phyloP scores from a whole-genome alignment of 345 rosid species.

The Syzygium grande region DNA sequence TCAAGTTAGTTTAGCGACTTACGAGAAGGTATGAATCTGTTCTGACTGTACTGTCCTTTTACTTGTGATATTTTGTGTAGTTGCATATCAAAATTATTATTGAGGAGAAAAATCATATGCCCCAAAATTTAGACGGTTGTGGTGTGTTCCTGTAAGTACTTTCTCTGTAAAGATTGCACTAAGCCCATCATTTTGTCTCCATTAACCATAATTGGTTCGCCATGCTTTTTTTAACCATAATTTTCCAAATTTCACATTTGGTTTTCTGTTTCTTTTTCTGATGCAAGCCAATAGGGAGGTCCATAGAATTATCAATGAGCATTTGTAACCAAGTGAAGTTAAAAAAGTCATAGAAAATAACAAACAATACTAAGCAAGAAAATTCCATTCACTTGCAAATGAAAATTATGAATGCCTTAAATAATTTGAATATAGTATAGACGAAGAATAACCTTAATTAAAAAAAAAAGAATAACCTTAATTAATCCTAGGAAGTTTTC shows the following conservation, averaged over 20 bases:
- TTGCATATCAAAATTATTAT: background rate
- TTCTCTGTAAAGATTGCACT: background rate
- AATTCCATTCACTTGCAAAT: background rate
- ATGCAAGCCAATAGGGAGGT: background rate
- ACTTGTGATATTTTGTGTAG: background rate
- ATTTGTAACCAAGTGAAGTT: background rate
- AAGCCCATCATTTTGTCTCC: background rate
- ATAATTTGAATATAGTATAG: background rate
- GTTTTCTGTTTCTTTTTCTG: background rate
- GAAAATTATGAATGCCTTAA: background rate
- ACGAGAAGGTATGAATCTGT: constrained; percentile 39
- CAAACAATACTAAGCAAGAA: background rate
- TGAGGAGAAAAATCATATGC: background rate
- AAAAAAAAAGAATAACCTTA: background rate
- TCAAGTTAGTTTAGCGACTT: constrained; percentile 49
- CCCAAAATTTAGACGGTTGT: background rate
- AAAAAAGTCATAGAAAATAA: background rate
- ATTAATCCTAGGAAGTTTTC: background rate
- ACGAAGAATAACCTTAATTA: background rate
- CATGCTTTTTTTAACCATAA: background rate
- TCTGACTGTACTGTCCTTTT: constrained; percentile 2
- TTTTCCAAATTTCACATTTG: background rate
- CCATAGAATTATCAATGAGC: background rate
- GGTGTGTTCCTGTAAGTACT: background rate
- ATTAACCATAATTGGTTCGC: background rate